Base-by-base conservation (phyloP, 257 asterid species). In the Scutellaria minor region DNA sequence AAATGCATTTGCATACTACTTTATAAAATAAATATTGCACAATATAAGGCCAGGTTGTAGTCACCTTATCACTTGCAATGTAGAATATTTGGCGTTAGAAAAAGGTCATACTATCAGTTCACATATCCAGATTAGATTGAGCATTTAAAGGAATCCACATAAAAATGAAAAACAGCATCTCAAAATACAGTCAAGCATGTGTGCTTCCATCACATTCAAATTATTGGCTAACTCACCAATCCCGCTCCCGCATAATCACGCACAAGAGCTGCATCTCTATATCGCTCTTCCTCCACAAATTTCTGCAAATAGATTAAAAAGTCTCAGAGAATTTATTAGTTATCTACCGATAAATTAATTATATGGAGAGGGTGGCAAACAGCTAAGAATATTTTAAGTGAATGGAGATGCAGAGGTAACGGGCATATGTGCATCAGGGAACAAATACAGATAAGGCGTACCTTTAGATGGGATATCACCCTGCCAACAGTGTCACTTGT, bases 171-270 rank as follows among this genome's bases (percentile, higher is more conserved):
- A 60, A 51, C 47, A 31, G 70, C 69, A 22, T 50, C 52, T 9
- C 70, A 41, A 44, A 15, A 75, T 44, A 37, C 6, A 67, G 10
- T 73, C 62, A 42, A 47, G 35, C 73, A 64, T 48, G 66, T 12
- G 24, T 68, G 44, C 39, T 52, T 10, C 64, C 64, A 80, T 13
- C 77, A 66, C 53, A 39, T 46, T 65, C 56, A 47, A 79, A 71
- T 60, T 10, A 9, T 62, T 77, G 73, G 72, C 81, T 22, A 41
- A 83, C 97, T 83, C 82, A 94, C 99, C 97, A 94, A 80, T 78
- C 96, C 99, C 61, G 97, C 80, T 60, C 96, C 95, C 70, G 95
- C 97, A 82, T 67, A 77, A 83, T 94, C 99, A 76, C 99, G 93
- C 67, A 91, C 65, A 71, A 87, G 80, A 52, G 95, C 89, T 80